Base-by-base conservation (phyloP, 495 filamentous ascomycete species). In the Aspergillus conjunctus region DNA sequence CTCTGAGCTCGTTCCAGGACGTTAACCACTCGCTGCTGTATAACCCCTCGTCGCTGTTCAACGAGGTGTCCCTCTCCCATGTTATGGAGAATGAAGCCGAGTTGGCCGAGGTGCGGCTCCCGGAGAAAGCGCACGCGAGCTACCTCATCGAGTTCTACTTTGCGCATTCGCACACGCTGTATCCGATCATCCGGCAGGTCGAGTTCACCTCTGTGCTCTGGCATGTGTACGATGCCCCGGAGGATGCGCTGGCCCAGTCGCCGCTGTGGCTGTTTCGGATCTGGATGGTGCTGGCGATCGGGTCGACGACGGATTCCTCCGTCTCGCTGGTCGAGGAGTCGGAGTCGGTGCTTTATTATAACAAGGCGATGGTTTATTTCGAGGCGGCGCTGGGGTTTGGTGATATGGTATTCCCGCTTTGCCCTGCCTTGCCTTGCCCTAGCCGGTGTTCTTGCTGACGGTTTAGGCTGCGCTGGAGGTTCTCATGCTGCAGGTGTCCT, bases 271-370 rank as follows among this genome's bases (percentile, higher is more conserved):
- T 66, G 41, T 77, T 75, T 53, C 56, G 73, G 32, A 70, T 77
- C 21, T 77, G 74, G 74, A 77, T 77, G 70, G 67, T 77, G 32
- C 59, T 77, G 14, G 74, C 74, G 10, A 76, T 77, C 26, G 74
- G 74, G 0, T 77, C 75, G 0, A 76, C 75, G 3, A 66, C 73
- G 0, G 66, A 73, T 49, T 77, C 60, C 18, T 77, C 75, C 0
- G 73, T 77, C 0, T 68, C 72, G 2, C 34, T 77, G 53, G 65
- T 67, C n/a, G 73, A 76, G 26, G 75, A 77, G 50, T 68, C 69
- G 0, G 75, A 77, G 43, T 69, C 75, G 0, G 62, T 73, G 14
- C 59, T 62, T 3, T 71, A 68, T 32, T 77, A 69, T 55, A 75
- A 72, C 26, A 75, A 74, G 34, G 75, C 75, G 3, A 68, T 77